Conservation (phyloP, 148 eudicot species). For the Chenopodium formosanum region DNA sequence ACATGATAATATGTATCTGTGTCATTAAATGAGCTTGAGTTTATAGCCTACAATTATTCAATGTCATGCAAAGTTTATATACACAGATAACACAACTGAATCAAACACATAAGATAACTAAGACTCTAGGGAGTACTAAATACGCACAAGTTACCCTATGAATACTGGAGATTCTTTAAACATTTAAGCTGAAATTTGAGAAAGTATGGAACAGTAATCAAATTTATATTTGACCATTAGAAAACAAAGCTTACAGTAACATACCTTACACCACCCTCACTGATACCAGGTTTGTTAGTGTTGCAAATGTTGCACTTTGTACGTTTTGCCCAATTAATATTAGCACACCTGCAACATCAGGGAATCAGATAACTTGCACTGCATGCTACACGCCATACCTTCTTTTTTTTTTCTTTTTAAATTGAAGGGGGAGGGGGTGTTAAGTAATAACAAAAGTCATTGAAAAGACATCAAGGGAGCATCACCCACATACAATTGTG, state of each 20-base stretch:
- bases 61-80: background rate
- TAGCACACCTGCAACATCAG: conserved; percentile 79
- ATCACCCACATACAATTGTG: background rate
- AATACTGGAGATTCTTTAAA: too few species aligned
- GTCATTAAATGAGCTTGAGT: background rate
- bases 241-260: background rate
- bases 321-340: conserved; percentile 98
- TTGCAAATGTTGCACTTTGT: conserved; percentile 93
- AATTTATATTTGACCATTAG: background rate
- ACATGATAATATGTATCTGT: background rate
- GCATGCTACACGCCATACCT: background rate
- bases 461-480: background rate
- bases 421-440: background rate
- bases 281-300: conserved; percentile 91
- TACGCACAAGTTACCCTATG: too few species aligned
- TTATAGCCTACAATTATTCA: background rate
- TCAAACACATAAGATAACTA: background rate
- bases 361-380: background rate
- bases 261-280: conserved; percentile 95
- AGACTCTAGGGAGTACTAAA: too few species aligned
- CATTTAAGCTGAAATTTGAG: background rate
- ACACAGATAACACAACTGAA: background rate
- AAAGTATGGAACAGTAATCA: background rate
- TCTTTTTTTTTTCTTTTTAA: too few species aligned
- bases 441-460: background rate